A percentile compares a stretch with the other conserved stretches of the same genome.
Conservation (phyloP, 225 moss, liverwort and hornwort species). For the Marchantia paleacea region DNA sequence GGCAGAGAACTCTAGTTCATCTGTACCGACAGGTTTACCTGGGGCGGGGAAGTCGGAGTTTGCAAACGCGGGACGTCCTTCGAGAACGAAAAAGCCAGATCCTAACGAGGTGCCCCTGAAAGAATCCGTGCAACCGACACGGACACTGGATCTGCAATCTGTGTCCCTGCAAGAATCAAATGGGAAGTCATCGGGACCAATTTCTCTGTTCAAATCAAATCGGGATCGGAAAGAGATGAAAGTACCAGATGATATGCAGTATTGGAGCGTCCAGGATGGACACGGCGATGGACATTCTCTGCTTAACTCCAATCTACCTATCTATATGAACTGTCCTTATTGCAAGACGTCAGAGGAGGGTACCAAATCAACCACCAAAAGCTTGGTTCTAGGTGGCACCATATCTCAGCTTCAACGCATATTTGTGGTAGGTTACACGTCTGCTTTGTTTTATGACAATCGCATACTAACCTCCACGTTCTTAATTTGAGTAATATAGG, state of each 20-base stretch:
- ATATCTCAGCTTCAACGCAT: constrained; percentile 96
- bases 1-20: constrained; percentile 47
- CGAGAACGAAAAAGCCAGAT: constrained; percentile 29
- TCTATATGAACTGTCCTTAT: constrained; percentile 87
- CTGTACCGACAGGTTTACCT: constrained; percentile 25
- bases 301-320: constrained; percentile 78
- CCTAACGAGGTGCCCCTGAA: constrained; percentile 13
- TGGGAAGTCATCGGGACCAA: constrained; percentile 14
- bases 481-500: not conserved
- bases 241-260: constrained; percentile 42
- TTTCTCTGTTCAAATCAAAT: constrained; percentile 16
- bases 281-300: constrained; percentile 72
- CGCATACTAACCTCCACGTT: not conserved
- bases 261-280: constrained; percentile 52
- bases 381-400: constrained; percentile 60
- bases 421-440: constrained; percentile 60
- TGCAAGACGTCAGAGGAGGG: constrained; percentile 65
- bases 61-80: constrained; percentile 7
- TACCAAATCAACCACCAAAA: constrained; percentile 47
- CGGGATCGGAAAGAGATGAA: constrained; percentile 29
- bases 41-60: constrained; percentile 24
- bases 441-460: not conserved
- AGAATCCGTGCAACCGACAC: constrained; percentile 9
- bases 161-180: constrained; percentile 9
- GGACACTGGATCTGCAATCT: constrained; percentile 12